phyloP scores from a whole-genome alignment of 768 basidiomycete species.

The Kwoniella shandongensis region DNA sequence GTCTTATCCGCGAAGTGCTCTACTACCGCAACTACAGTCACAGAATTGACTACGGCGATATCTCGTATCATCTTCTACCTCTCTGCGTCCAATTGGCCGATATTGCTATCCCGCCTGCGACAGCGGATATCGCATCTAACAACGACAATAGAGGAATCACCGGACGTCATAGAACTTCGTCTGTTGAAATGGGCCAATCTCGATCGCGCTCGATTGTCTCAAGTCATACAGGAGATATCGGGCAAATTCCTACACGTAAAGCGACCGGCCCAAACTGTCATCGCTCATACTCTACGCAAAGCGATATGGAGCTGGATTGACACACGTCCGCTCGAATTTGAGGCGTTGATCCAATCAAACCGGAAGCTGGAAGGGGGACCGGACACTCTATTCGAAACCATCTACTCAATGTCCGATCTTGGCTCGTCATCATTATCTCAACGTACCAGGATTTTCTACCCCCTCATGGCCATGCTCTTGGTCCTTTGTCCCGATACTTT shows the following conservation, averaged over 20 bases:
- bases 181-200: constrained; percentile 75
- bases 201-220: constrained; percentile 66
- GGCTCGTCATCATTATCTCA: constrained; percentile 28
- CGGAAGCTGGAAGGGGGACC: constrained; percentile 72
- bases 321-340: constrained; percentile 73
- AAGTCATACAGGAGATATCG: constrained; percentile 75
- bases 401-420: constrained; percentile 58
- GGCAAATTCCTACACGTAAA: constrained; percentile 80
- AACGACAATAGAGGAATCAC: constrained; percentile 58
- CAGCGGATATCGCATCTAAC: constrained; percentile 66
- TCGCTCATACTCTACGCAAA: constrained; percentile 69
- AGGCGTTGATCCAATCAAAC: constrained; percentile 65
- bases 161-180: constrained; percentile 72
- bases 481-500: constrained; percentile 75
- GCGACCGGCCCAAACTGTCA: constrained; percentile 67
- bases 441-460: constrained; percentile 65
- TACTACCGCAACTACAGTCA: constrained; percentile 14
- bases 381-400: constrained; percentile 79
- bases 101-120: constrained; percentile 70
- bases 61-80: constrained; percentile 78
- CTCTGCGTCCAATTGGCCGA: constrained; percentile 81
- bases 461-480: constrained; percentile 71
- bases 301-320: constrained; percentile 92
- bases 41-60: constrained; percentile 36
- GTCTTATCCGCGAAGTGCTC: constrained; percentile 15